Evolutionary conservation across 2,329 filamentous ascomycete species (phyloP), one percentile per base, ranked within the genome.

Genomic region (Nemania sp.): DNA sequence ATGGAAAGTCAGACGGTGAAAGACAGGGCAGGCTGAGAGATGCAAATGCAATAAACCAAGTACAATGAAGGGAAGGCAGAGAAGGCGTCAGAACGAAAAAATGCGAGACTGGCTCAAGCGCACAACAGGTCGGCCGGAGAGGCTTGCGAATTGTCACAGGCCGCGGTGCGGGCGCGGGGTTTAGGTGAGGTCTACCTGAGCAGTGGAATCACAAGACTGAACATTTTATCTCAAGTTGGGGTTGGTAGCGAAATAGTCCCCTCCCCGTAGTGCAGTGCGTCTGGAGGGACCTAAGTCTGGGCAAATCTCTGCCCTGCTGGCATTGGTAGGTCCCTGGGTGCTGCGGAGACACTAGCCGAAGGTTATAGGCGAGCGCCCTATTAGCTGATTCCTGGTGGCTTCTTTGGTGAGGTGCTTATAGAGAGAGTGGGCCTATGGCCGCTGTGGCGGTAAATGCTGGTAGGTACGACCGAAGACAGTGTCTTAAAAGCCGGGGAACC

Each of bases 71-170:
- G 22, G 49, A 49, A 51, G 23, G 43, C 4, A 12, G n/a, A 31
- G 11, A 14, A 31, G 28, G 9, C n/a, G 12, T 28, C 26, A 50
- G 43, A 34, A 44, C 9, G 28, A 31, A 9, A 31, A 39, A 47
- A 3, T 24, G 54, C 57, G 54, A 56, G 51, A 51, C 57, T 57
- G 50, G 57, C 49, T 58, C 57, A 60, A 60, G 57, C 51, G 55
- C 49, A 26, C 23, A 42, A 17, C 26, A 36, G 8, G n/a, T n/a
- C n/a, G n/a, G n/a, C n/a, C n/a, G n/a, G n/a, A n/a, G n/a, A n/a
- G n/a, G n/a, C n/a, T n/a, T n/a, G n/a, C n/a, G n/a, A n/a, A n/a
- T n/a, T n/a, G n/a, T n/a, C 44, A 43, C 20, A 56, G 51, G 55
- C 57, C 52, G 54, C 57, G 44, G 57, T 53, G 47, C 39, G 30